Evolutionary conservation across 805 yeast genomes (phyloP).

Genomic region (Ogataea paradorogensis): DNA sequence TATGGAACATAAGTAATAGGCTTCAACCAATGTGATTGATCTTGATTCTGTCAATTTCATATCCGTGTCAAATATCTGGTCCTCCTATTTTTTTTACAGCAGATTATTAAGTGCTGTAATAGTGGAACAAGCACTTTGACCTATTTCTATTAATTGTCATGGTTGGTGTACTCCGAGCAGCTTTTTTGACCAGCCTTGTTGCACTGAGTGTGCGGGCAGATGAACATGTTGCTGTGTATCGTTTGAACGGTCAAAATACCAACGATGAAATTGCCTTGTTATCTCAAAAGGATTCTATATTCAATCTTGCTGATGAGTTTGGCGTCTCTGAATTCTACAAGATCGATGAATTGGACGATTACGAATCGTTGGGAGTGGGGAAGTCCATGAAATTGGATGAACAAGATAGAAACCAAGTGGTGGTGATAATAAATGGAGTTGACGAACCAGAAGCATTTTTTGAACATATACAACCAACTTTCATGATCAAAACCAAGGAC

Average conservation of each 20-base stretch:
- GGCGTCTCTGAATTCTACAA: slow-evolving; percentile 38
- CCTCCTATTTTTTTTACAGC: slow-evolving; percentile 10
- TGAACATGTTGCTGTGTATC: slow-evolving; percentile 29
- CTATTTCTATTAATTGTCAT: background rate
- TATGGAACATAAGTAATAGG: background rate
- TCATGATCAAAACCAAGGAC: slow-evolving; percentile 20
- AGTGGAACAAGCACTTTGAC: slow-evolving; percentile 4
- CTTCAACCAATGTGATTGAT: background rate
- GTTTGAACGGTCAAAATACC: slow-evolving; percentile 12
- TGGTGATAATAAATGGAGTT: slow-evolving; percentile 43
- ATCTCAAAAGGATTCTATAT: slow-evolving; percentile 34
- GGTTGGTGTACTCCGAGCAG: slow-evolving; percentile 2
- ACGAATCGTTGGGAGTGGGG: slow-evolving; percentile 22
- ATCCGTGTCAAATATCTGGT: slow-evolving; percentile 1
- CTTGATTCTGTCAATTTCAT: background rate
- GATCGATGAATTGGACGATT: slow-evolving; percentile 31
- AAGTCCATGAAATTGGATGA: slow-evolving; percentile 10
- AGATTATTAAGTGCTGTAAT: slow-evolving; percentile 7
- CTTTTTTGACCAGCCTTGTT: background rate
- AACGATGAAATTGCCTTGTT: slow-evolving; percentile 13
- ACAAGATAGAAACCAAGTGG: slow-evolving; percentile 30
- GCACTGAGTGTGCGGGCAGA: slow-evolving; percentile 14
- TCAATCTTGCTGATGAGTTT: slow-evolving; percentile 45
- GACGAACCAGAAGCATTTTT: slow-evolving; percentile 34
- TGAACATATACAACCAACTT: slow-evolving; percentile 21